Base-by-base conservation (phyloP, 345 rosid genomes). In the Rhizophora mangle region DNA sequence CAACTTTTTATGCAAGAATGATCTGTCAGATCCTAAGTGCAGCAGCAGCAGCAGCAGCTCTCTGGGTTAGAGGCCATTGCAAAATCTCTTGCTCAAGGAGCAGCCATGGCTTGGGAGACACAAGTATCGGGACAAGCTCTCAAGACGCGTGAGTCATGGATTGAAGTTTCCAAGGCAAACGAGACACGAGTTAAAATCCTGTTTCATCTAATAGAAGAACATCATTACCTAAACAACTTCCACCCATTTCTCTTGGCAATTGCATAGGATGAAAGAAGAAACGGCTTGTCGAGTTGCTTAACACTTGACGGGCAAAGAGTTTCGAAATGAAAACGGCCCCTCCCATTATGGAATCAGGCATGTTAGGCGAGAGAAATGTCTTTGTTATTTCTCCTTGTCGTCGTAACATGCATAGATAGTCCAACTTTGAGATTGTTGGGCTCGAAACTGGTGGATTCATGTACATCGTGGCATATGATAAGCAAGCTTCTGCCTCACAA, bases 71-170 rank as follows among this genome's bases (percentile, higher is more conserved):
- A 60, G 83, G 86, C 62, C 63, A 16, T 60, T 60, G 93, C 81
- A 37, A 65, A 72, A n/a, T 82, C 88, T 13, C 80, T 92, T 24
- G 85, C 81, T 26, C 89, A 88, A 72, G 98, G 97, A 68, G 89
- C 92, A 19, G 64, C 62, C 59, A 37, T 90, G 81, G 98, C 98
- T 6, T 88, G 93, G 2, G 91, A 86, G 76, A 85, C 81, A 19
- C 99, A 88, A 46, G 71, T 68, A 37, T 89, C 98, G 1, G 99
- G 99, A 62, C 85, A 78, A 78, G 91, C 96, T 79, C 72, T 83
- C 20, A 69, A 78, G 75, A 88, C 93, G 6, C 97, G 92, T 64
- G 81, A 88, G 74, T 76, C 76, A 16, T 92, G 90, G 98, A 86
- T 89, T 56, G 69, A 69, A 56, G 39, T 76, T 65, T 87, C 99